Base-by-base conservation (phyloP, 192 early-diverging fungal species). In the Entomortierella chlamydospora region DNA sequence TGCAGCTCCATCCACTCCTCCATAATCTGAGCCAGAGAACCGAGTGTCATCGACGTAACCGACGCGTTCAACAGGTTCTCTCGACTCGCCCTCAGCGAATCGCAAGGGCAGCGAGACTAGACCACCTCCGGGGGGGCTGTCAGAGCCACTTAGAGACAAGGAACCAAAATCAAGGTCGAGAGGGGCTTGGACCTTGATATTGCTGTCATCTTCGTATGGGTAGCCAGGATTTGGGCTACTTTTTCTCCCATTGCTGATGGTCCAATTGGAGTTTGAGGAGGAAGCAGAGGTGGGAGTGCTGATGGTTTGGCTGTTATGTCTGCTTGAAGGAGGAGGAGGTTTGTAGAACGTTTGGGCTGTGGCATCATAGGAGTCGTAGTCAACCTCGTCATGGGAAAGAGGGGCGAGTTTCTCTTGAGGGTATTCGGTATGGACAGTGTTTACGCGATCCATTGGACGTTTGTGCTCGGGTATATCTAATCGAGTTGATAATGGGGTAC, bases 11-110 rank as follows among this genome's bases (percentile, higher is more conserved):
- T 33, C 56, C 30, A 30, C 56, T 17, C 23, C 28, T 17, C 20
- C 30, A 25, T 70, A 63, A 28, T 79, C 76, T 2, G 76, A 79
- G 11, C 76, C 76, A 49, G 76, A 79, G 43, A 59, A 79, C 23
- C 76, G 50, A 17, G 62, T 70, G 26, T 79, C 76, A 26, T 79
- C 76, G 4, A 62, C 76, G 50, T 79, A 79, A 12, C 76, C 76
- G 20, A 61, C 60, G 33, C 76, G 37, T 39, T 79, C 76, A 0
- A 66, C 41, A 18, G 76, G 76, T 41, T 56, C 56, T 22, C 65
- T 62, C 4, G 76, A 57, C 37, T 79, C 76, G 12, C 57, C 49
- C 20, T 78, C 73, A 8, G 56, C n/a, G 18, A 70, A 55, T 17
- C 58, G 76, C 25, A 79, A 22, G 5, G 76, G 76, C 13, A 59